Percentiles rank a stretch among this genome's conserved stretches.
These are phyloP conservation scores for Diaporthe velutina DNA, from an alignment of 2,329 filamentous ascomycete genomes.

Conservation along the genomic window DNA sequence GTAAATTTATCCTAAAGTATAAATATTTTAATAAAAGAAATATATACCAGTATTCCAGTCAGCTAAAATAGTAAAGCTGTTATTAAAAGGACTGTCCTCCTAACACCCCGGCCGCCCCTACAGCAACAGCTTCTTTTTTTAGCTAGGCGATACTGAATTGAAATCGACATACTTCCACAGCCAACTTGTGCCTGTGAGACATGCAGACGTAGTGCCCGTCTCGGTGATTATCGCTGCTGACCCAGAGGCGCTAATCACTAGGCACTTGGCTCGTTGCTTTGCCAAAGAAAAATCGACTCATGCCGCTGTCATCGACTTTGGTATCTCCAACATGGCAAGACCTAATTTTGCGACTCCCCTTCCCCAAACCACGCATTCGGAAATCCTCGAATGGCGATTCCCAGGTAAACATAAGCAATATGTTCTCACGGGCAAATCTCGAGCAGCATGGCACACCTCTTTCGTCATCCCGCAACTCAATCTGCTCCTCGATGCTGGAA, in stretches of 20 bases:
- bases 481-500: conserved; percentile 62
- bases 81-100: not conserved
- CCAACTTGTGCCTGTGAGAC: not conserved
- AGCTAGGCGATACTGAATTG: not conserved
- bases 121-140: not conserved
- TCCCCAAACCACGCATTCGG: conserved; percentile 57
- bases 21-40: no score
- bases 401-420: conserved; percentile 57
- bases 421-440: conserved; percentile 60
- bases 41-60: no score
- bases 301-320: not conserved
- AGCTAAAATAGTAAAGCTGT: no score
- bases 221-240: not conserved
- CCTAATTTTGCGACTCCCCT: conserved; percentile 57
- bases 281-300: not conserved
- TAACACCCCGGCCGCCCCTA: no score
- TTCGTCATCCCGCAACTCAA: conserved; percentile 64
- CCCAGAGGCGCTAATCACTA: not conserved
- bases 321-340: not conserved
- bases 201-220: not conserved
- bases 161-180: not conserved
- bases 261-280: not conserved
- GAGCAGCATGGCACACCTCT: conserved; percentile 65
- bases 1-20: no score
- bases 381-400: conserved; percentile 60